Percentiles rank a stretch among this genome's conserved stretches.
Conservation (phyloP, 805 yeast species). For the Yarrowia sp. region DNA sequence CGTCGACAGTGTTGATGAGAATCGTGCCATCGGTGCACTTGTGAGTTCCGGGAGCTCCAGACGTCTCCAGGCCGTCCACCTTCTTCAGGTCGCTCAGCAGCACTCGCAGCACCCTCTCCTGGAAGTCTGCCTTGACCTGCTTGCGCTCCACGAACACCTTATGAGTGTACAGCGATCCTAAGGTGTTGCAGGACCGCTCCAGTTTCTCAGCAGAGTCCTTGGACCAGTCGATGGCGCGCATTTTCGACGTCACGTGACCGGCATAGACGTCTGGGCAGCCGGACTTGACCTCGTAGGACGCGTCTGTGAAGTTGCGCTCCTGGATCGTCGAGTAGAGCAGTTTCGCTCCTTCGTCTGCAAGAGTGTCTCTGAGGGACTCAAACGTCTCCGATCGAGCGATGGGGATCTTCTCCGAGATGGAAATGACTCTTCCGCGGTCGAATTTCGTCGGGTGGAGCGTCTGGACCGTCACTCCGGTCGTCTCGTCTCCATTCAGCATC, state of each 20-base stretch:
- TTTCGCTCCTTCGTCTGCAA: slow-evolving; percentile 63
- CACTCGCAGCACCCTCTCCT: neutral
- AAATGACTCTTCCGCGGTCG: slow-evolving; percentile 71
- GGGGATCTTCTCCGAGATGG: slow-evolving; percentile 50
- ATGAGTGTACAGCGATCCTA: slow-evolving; percentile 5
- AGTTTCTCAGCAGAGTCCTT: slow-evolving; percentile 27
- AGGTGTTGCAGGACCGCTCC: slow-evolving; percentile 3
- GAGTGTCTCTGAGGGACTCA: slow-evolving; percentile 45
- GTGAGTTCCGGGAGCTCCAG: neutral
- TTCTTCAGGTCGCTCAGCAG: neutral
- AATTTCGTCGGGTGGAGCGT: slow-evolving; percentile 84
- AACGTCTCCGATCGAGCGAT: slow-evolving; percentile 49
- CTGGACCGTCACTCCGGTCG: slow-evolving; percentile 85
- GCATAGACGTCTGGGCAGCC: slow-evolving; percentile 52
- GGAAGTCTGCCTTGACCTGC: slow-evolving; percentile 10
- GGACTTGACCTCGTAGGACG: neutral
- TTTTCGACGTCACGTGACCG: slow-evolving; percentile 48
- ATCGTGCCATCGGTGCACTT: neutral
- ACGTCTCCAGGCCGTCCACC: neutral
- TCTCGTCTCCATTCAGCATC: slow-evolving; percentile 56
- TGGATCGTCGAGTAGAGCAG: slow-evolving; percentile 50
- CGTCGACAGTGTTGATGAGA: slow-evolving; percentile 1
- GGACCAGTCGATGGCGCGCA: slow-evolving; percentile 51
- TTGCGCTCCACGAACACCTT: slow-evolving; percentile 4
- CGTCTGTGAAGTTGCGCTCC: slow-evolving; percentile 36